Evolutionary conservation across 2,329 filamentous ascomycete genomes (phyloP), one percentile per base, ranked within the genome.

Genomic region (Graphilbum ipis-grandicollis): DNA sequence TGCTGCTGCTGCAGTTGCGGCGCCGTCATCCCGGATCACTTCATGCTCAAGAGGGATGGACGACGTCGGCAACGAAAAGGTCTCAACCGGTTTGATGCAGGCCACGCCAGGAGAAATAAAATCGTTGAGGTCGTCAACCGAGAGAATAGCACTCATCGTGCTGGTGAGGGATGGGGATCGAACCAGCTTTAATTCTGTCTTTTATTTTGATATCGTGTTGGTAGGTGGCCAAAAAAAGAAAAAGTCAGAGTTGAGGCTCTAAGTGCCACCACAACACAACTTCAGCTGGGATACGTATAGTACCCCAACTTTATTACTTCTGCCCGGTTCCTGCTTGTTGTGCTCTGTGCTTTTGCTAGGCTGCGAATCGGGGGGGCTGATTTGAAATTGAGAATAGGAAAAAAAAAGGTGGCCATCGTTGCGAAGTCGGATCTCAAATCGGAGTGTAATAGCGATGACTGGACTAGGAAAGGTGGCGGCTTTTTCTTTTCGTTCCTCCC

Each of bases 71-170:
- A 18, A 15, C 29, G 90, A 88, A 13, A 98, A 71, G 2, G 84
- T 92, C 57, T 98, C 90, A 53, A 98, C 70, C 21, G 90, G 90
- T 53, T 98, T 96, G 58, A 98, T 96, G 60, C 90, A 98, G 44
- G 90, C 90, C 51, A 98, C 86, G 43, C 88, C 86, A 13, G 90
- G 90, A 39, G 82, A 90, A 54, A 98, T 98, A 62, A 98, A 98
- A 66, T 98, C 90, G 65, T 98, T 98, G 43, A 98, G 68, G 56
- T 94, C 86, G 63, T 98, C 88, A 51, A 80, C 79, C 39, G 86
- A 96, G 50, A 98, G 79, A 51, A 98, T 98, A 44, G 90, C 90
- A 54, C 85, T 93, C 90, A 98, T 98, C 44, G 55, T 65, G 47
- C 33, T 35, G 41, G 30, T 3, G 9, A 17, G 34, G 19, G 26